Evolutionary conservation across 306 rosid genomes (phyloP).

Genomic region (Biancaea sappan): DNA sequence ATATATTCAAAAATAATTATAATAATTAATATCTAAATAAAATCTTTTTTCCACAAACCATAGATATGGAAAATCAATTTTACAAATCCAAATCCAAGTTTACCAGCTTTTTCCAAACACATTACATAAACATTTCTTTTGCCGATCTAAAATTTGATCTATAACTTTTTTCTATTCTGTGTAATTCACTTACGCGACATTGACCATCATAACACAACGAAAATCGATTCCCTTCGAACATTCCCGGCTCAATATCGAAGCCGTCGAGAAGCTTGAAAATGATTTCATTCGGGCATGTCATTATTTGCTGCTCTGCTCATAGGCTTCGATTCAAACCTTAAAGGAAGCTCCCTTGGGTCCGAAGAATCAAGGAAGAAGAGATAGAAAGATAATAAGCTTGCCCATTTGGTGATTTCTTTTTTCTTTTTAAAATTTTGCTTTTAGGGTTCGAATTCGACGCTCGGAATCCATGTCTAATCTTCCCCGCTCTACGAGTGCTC

Average conservation of each 20-base stretch:
- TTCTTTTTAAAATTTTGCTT: background rate
- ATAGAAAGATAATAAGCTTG: background rate
- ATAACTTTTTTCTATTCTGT: background rate
- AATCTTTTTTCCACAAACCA: too few species aligned
- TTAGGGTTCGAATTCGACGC: background rate
- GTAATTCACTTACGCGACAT: too few species aligned
- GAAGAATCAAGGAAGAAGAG: background rate
- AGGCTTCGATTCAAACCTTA: background rate
- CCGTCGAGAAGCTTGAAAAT: background rate
- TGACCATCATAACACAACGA: background rate
- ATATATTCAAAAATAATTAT: too few species aligned
- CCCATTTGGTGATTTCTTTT: background rate
- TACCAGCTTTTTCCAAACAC: too few species aligned
- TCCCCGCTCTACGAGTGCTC: slow-evolving; percentile 63
- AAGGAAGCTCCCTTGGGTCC: background rate
- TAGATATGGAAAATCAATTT: too few species aligned
- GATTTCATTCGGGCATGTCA: background rate
- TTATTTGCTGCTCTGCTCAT: background rate
- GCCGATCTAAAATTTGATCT: too few species aligned
- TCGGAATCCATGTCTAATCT: slow-evolving; percentile 62
- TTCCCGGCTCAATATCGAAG: background rate
- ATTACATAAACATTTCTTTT: too few species aligned
- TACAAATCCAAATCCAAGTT: too few species aligned
- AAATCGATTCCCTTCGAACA: background rate
- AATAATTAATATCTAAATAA: too few species aligned